A percentile compares a stretch with the other conserved stretches of the same genome.
Conservation (phyloP, 2,329 filamentous ascomycete species). For the Gliomastix tumulicola region DNA sequence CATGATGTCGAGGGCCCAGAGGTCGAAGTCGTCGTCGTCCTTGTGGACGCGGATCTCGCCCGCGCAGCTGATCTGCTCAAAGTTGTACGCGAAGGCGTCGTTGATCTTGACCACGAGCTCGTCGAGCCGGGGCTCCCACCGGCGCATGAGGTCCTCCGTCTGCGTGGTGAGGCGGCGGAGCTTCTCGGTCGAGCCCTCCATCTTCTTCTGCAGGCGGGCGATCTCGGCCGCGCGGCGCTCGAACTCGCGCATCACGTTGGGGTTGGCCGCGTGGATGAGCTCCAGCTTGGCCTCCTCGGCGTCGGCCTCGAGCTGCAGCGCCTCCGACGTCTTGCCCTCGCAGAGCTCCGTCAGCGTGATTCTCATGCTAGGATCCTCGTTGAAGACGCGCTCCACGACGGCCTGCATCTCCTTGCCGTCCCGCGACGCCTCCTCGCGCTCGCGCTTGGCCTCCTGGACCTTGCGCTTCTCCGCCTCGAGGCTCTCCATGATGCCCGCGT, state of each 20-base stretch:
- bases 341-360: conserved; percentile 38
- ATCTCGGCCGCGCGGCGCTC: conserved; percentile 68
- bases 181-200: conserved; percentile 44
- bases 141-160: conserved; percentile 59
- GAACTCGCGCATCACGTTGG: conserved; percentile 68
- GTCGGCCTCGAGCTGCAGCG: conserved; percentile 66
- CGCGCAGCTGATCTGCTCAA: conserved; percentile 87
- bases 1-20: conserved; percentile 88
- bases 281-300: conserved; percentile 70
- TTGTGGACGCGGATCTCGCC: conserved; percentile 87
- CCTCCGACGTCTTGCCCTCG: conserved; percentile 46
- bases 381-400: conserved; percentile 27
- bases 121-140: conserved; percentile 83
- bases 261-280: conserved; percentile 72
- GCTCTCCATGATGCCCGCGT: conserved; percentile 47
- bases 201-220: conserved; percentile 49
- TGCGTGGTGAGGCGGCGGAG: conserved; percentile 47
- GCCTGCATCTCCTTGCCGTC: conserved; percentile 18
- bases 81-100: conserved; percentile 86
- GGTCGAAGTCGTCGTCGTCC: conserved; percentile 84
- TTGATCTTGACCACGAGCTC: conserved; percentile 74
- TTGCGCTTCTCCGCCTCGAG: conserved; percentile 39
- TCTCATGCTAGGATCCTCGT: no score
- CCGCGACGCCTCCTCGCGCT: conserved; percentile 26
- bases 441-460: conserved; percentile 17